A percentile compares a stretch with the other conserved stretches of the same genome.
Evolutionary conservation across 805 yeast species (phyloP).

Genomic region (Babjeviella inositovora): DNA sequence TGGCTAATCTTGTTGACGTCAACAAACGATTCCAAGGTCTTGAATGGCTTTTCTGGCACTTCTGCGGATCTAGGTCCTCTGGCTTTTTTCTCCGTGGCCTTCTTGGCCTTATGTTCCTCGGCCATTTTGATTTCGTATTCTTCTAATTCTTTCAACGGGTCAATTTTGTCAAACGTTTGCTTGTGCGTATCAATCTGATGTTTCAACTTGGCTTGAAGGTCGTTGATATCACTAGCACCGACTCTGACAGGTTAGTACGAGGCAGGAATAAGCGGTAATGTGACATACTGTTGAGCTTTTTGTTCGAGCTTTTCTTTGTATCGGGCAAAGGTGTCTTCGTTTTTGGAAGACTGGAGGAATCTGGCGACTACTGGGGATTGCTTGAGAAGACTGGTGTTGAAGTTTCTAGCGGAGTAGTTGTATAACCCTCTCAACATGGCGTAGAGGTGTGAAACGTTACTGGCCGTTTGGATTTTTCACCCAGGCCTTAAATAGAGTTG

Average conservation of each 20-base stretch:
- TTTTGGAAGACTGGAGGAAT: too few species aligned
- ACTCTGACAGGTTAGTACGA: slow-evolving; percentile 3
- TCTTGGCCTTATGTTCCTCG: slow-evolving; percentile 9
- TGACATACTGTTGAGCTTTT: slow-evolving; percentile 13
- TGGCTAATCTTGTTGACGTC: slow-evolving; percentile 48
- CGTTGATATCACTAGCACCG: slow-evolving; percentile 33
- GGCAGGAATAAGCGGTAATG: background rate
- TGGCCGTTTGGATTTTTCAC: too few species aligned
- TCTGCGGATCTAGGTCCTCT: slow-evolving; percentile 15
- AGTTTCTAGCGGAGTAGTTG: too few species aligned
- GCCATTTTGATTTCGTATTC: slow-evolving; percentile 23
- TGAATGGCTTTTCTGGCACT: slow-evolving; percentile 35
- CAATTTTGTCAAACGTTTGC: slow-evolving; percentile 40
- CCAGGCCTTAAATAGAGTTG: too few species aligned
- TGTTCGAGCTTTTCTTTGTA: slow-evolving; percentile 22
- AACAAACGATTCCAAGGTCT: slow-evolving; percentile 55
- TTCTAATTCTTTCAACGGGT: slow-evolving; percentile 57
- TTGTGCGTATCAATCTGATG: slow-evolving; percentile 42
- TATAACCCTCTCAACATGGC: too few species aligned
- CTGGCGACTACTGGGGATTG: too few species aligned
- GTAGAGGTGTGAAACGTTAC: too few species aligned
- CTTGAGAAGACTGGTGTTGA: too few species aligned
- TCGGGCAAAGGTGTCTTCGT: slow-evolving; percentile 14
- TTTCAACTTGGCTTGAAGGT: slow-evolving; percentile 44
- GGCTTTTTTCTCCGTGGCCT: slow-evolving; percentile 12